Conservation (phyloP, 2,329 filamentous ascomycete genomes). For the Colletotrichum limetticola region DNA sequence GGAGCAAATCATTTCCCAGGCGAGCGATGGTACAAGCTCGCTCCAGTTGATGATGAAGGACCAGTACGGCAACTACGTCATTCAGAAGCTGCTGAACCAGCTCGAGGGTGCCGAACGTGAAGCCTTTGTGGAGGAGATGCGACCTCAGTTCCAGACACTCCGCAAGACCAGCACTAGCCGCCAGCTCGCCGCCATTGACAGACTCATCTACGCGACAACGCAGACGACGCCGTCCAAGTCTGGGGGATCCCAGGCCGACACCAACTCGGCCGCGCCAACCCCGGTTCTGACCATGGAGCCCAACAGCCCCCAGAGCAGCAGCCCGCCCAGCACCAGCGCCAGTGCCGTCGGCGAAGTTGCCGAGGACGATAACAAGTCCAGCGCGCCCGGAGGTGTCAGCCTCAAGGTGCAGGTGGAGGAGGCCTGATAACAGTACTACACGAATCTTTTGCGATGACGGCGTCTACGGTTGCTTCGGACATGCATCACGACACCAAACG, state of each 20-base stretch:
- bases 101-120: conserved; percentile 70
- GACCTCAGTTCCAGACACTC: conserved; percentile 67
- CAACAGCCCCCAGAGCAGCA: conserved; percentile 76
- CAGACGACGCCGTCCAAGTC: conserved; percentile 31
- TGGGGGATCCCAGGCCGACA: conserved; percentile 43
- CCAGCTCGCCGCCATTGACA: conserved; percentile 73
- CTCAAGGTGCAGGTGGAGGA: conserved; percentile 45
- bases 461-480: conserved; percentile 28
- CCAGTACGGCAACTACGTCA: conserved; percentile 94
- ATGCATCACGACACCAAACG: conserved; percentile 28
- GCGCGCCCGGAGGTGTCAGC: conserved; percentile 27
- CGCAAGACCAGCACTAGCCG: conserved; percentile 74
- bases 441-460: background rate
- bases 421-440: conserved; percentile 37
- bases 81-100: conserved; percentile 83
- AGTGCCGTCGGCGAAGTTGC: conserved; percentile 59
- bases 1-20: conserved; percentile 66
- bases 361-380: conserved; percentile 42
- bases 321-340: conserved; percentile 70
- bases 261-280: conserved; percentile 67
- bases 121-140: conserved; percentile 71
- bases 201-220: conserved; percentile 54
- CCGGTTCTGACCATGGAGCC: conserved; percentile 75
- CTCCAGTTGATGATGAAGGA: conserved; percentile 86
- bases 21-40: conserved; percentile 74